A percentile compares a stretch with the other conserved stretches of the same genome.
Evolutionary conservation across 1,284 basidiomycete genomes (phyloP).

Genomic region (Meripilus lineatus): DNA sequence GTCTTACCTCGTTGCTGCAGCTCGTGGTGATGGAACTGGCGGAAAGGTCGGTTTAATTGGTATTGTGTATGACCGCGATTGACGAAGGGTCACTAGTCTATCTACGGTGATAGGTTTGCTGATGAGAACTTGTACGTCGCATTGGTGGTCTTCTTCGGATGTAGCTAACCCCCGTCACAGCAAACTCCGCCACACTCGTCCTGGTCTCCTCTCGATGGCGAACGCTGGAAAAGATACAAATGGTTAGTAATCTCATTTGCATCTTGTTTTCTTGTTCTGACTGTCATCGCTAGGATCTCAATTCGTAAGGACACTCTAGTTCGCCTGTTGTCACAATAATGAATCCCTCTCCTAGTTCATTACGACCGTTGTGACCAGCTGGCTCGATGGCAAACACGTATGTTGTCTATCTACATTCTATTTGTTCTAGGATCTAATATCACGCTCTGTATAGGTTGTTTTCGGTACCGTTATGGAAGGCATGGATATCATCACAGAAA

Average conservation of each 20-base stretch:
- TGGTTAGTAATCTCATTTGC: slow-evolving; percentile 43
- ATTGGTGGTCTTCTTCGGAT: background rate
- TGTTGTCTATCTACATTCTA: slow-evolving; percentile 19
- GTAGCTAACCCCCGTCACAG: slow-evolving; percentile 30
- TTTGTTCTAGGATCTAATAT: slow-evolving; percentile 1
- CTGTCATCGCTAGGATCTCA: slow-evolving; percentile 58
- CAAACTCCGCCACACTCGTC: slow-evolving; percentile 85
- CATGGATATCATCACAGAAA: slow-evolving; percentile 75
- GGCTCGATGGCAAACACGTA: slow-evolving; percentile 75
- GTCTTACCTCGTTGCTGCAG: slow-evolving; percentile 21
- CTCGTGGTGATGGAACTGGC: slow-evolving; percentile 56
- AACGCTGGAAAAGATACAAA: slow-evolving; percentile 88
- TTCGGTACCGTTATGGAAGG: slow-evolving; percentile 90
- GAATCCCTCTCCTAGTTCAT: slow-evolving; percentile 59
- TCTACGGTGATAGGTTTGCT: slow-evolving; percentile 54
- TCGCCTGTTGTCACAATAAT: background rate
- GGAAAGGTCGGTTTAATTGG: slow-evolving; percentile 49
- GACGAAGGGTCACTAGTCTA: too few relatives aligned
- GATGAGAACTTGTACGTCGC: slow-evolving; percentile 81
- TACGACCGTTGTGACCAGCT: slow-evolving; percentile 72
- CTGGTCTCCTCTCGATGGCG: slow-evolving; percentile 90
- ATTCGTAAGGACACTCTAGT: slow-evolving; percentile 50
- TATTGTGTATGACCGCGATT: too few relatives aligned
- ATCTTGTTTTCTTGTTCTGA: background rate
- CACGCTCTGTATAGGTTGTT: too few relatives aligned